These are phyloP conservation scores for Pinus tabuliformis DNA, from an alignment of 75 land plant species.

Conservation along the genomic window DNA sequence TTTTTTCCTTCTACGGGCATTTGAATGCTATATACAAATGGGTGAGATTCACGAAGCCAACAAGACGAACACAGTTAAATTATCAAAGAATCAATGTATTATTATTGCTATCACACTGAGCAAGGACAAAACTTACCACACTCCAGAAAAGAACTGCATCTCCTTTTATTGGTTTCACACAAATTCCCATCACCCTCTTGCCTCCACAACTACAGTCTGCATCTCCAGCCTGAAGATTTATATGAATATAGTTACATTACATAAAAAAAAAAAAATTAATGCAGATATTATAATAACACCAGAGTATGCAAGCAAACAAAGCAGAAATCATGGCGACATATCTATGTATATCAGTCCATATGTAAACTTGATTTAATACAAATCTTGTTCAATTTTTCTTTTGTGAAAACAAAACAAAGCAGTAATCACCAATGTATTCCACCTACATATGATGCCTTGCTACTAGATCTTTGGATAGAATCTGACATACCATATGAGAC, in stretches of 20 bases:
- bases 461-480: too few species aligned
- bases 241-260: background rate
- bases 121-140: slow-evolving; percentile 48
- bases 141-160: slow-evolving; percentile 99
- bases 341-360: too few species aligned
- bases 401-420: too few species aligned
- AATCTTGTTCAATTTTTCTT: too few species aligned
- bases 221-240: slow-evolving; percentile 68
- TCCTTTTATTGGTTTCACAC: slow-evolving; percentile 83
- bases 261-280: background rate
- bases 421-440: too few species aligned
- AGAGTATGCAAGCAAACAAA: too few species aligned
- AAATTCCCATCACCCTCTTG: slow-evolving; percentile 65
- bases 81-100: background rate
- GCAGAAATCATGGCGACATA: too few species aligned
- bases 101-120: background rate
- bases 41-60: background rate
- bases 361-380: too few species aligned
- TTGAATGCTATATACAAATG: slow-evolving; percentile 1
- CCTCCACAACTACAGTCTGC: slow-evolving; percentile 90
- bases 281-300: background rate
- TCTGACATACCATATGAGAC: too few species aligned
- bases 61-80: background rate
- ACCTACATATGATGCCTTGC: too few species aligned
- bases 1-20: background rate